Evolutionary conservation across 2,329 filamentous ascomycete species (phyloP), one percentile per base, ranked within the genome.

Genomic region (Aspergillus puulaauensis): DNA sequence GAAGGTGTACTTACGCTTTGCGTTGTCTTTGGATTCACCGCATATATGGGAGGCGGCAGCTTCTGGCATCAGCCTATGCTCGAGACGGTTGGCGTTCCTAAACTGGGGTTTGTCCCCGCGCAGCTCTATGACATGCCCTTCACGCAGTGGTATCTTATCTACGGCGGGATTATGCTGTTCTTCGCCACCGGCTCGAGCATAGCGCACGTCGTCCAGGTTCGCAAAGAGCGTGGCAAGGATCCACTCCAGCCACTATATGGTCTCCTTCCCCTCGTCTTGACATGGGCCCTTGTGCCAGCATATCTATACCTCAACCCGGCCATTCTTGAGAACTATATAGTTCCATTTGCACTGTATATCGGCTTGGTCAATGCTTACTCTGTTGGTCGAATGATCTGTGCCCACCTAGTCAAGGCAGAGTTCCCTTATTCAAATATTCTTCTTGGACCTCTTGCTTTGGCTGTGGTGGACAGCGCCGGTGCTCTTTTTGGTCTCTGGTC

Each of bases 401-500:
- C 93, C 0, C 95, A 99, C 75, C 82, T 99, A 19, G 91, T 93
- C 59, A 90, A 93, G 76, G 84, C 90, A 43, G 83, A 84, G 12
- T 99, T 97, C 79, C 95, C 95, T 6, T 96, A 93, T 81, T 87
- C 87, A 75, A 98, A 98, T 75, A 85, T 97, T 17, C 81, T 98
- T 48, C 83, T 88, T 43, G 74, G 93, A 21, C 93, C 93, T 0
- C 82, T 99, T 21, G 83, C 86, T 31, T 87, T 86, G 65, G 93
- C 88, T 57, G 89, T 96, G 17, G 69, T 90, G 60, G 95, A 99
- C 75, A 90, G 89, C 17, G 70, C 91, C 1, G 93, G 91, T 0
- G 90, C 92, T 1, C 68, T 83, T 27, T 72, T 92, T 19, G 81
- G 82, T 54, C 80, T 89, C 24, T 75, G 91, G 91, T 88, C 89